Evolutionary conservation across 169 alveolate genomes (phyloP).

Genomic region (Cryptosporidium xiaoi): DNA sequence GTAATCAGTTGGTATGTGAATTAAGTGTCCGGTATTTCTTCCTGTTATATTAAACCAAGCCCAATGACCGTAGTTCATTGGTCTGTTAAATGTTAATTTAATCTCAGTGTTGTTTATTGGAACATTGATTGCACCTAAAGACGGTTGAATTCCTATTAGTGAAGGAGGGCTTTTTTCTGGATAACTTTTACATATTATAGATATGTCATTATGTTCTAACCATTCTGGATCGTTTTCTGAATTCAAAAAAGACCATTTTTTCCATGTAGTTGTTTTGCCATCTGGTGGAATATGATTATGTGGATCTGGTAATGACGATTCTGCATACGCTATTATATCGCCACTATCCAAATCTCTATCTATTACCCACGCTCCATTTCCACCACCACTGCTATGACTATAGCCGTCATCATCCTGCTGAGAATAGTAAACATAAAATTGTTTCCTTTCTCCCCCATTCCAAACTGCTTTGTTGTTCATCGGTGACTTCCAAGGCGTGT

Average conservation of each 20-base stretch:
- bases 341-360: constrained; percentile 77
- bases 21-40: constrained; percentile 50
- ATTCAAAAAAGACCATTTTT: constrained; percentile 76
- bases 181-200: constrained; percentile 55
- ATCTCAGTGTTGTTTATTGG: constrained; percentile 70
- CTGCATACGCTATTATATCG: constrained; percentile 77
- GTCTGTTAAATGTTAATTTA: constrained; percentile 76
- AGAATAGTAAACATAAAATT: constrained; percentile 75
- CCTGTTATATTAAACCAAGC: constrained; percentile 75
- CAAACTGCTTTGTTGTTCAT: constrained; percentile 78
- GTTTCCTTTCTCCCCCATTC: constrained; percentile 78
- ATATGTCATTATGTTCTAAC: constrained; percentile 70
- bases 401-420: neutral
- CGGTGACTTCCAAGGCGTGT: constrained; percentile 77
- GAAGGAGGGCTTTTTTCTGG: constrained; percentile 78
- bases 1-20: constrained; percentile 66
- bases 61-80: constrained; percentile 82
- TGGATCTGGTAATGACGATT: constrained; percentile 63
- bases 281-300: constrained; percentile 69
- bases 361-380: constrained; percentile 78
- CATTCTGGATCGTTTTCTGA: constrained; percentile 76
- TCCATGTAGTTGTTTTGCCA: constrained; percentile 51
- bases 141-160: constrained; percentile 74
- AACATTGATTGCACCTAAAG: constrained; percentile 68
- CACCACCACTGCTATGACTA: neutral